A percentile compares a stretch with the other conserved stretches of the same genome.
Conservation (phyloP, 768 basidiomycete species). For the Lactifluus echinatus region DNA sequence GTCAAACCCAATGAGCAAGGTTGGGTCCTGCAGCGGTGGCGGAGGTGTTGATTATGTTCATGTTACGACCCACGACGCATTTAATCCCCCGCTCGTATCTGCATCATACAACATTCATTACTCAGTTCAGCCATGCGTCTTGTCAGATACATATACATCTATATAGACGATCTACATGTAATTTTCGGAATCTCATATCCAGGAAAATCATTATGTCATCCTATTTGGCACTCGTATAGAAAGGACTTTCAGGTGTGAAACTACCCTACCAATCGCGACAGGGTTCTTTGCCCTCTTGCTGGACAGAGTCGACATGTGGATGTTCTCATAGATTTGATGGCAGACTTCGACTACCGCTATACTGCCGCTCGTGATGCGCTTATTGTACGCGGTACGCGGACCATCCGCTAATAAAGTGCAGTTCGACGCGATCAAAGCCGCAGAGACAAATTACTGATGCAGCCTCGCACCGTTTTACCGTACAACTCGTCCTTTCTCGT, state of each 20-base stretch:
- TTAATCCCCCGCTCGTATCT: not conserved
- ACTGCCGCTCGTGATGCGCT: constrained; percentile 39
- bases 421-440: constrained; percentile 41
- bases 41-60: not conserved
- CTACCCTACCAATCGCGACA: no score
- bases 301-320: not conserved
- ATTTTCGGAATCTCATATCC: not conserved
- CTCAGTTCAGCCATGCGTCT: not conserved
- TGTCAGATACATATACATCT: not conserved
- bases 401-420: constrained; percentile 28
- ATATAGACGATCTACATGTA: constrained; percentile 9
- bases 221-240: not conserved
- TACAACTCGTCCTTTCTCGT: constrained; percentile 41
- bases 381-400: constrained; percentile 24
- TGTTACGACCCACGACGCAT: not conserved
- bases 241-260: no score
- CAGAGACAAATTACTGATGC: constrained; percentile 33
- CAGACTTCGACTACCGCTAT: constrained; percentile 41
- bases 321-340: constrained; percentile 34
- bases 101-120: not conserved
- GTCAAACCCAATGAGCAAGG: constrained; percentile 22
- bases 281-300: not conserved
- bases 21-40: not conserved
- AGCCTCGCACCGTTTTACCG: constrained; percentile 29
- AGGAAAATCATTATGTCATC: not conserved